These are phyloP conservation scores for Lactarius vividus DNA, from an alignment of 768 basidiomycete species.

Conservation along the genomic window DNA sequence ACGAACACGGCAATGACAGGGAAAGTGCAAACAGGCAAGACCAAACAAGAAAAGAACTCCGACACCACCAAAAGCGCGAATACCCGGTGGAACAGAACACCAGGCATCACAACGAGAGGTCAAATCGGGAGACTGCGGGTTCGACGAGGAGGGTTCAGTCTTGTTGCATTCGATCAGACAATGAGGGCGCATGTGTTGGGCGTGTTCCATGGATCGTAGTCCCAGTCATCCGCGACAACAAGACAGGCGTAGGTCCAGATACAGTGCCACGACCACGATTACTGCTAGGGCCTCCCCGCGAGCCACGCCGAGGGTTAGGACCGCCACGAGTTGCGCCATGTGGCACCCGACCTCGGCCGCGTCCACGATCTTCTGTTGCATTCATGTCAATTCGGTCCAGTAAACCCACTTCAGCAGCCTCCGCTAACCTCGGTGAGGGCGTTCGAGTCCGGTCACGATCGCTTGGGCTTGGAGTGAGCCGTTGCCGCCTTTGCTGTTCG, in stretches of 20 bases:
- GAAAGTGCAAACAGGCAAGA: background rate
- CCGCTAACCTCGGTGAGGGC: conserved; percentile 2
- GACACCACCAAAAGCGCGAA: background rate
- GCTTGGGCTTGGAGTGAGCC: background rate
- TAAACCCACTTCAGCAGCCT: conserved; percentile 9
- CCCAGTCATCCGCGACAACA: conserved; percentile 18
- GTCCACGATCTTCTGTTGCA: background rate
- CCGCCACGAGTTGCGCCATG: conserved; percentile 1
- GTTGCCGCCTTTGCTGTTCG: background rate
- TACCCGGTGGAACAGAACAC: background rate
- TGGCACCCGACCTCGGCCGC: conserved; percentile 7
- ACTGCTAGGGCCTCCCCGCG: background rate
- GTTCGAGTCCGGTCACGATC: conserved; percentile 3
- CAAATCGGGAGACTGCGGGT: background rate
- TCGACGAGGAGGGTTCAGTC: background rate
- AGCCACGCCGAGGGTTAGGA: conserved; percentile 2
- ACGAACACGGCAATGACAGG: background rate
- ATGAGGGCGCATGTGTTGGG: background rate
- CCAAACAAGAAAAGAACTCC: background rate
- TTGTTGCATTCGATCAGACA: conserved; percentile 18
- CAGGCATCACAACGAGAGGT: too few relatives aligned
- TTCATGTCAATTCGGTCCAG: conserved; percentile 16
- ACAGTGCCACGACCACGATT: conserved; percentile 9
- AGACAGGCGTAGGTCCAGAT: background rate
- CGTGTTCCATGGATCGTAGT: background rate